Evolutionary conservation across 306 rosid species (phyloP).

Genomic region (Cercis canadensis): DNA sequence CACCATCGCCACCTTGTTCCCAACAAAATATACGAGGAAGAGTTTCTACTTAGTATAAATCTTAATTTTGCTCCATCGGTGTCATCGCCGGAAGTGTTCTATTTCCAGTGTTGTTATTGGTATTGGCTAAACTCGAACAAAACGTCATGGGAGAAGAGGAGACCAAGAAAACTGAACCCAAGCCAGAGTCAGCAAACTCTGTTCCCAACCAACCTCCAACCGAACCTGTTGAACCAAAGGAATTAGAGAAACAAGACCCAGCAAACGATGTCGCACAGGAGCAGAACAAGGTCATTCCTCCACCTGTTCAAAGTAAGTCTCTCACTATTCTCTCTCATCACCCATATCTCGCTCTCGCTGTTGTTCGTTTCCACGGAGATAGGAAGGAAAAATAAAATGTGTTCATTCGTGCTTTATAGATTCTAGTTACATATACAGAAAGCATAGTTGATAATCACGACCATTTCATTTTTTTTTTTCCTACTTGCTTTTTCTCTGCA

Average conservation of each 20-base stretch:
- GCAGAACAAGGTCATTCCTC: slow-evolving; percentile 27
- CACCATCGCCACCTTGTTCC: slow-evolving; percentile 33
- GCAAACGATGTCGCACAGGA: slow-evolving; percentile 37
- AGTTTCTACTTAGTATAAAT: not conserved
- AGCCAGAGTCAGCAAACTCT: slow-evolving; percentile 17
- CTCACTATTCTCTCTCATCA: not conserved
- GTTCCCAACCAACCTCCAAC: not conserved
- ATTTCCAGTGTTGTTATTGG: not conserved
- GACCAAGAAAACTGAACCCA: slow-evolving; percentile 38
- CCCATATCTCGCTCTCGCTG: not conserved
- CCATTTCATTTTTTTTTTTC: too few relatives aligned
- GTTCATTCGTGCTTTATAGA: too few relatives aligned
- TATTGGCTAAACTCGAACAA: not conserved
- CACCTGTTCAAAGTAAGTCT: slow-evolving; percentile 48
- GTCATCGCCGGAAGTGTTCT: slow-evolving; percentile 2
- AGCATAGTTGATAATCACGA: not conserved
- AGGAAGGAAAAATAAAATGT: too few relatives aligned
- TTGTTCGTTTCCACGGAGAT: not conserved
- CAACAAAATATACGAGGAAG: slow-evolving; percentile 3
- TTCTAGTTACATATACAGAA: not conserved
- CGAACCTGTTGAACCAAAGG: slow-evolving; percentile 6
- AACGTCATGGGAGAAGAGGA: slow-evolving; percentile 63
- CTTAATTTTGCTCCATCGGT: not conserved
- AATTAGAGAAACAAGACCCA: slow-evolving; percentile 15
- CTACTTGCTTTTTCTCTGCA: not conserved